Base-by-base conservation (phyloP, 2,329 filamentous ascomycete species). In the Emydomyces testavorans region DNA sequence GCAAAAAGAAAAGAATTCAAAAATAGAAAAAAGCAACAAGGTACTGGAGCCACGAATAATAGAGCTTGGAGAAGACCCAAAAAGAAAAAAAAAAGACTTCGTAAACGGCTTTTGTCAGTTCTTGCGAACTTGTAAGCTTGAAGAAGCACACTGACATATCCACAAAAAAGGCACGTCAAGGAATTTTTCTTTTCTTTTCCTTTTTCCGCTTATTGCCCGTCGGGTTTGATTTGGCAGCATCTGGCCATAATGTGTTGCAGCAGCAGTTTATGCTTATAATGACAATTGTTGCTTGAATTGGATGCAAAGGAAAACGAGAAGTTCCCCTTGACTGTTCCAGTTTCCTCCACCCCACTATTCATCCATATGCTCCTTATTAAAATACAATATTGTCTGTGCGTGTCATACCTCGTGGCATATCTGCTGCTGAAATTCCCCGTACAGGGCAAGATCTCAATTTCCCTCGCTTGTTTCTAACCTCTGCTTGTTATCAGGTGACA, bases 391-490 rank as follows among this genome's bases (percentile, higher is more conserved):
- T 48, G 37, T 35, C 23, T 37, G 46, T 43, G 46, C 39, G 37
- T 48, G 46, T 48, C 29, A 48, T 48, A 42, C 46, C 46, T 48
- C 46, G 46, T 48, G 46, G 46, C 46, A 48, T 48, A 43, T 34
- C 29, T 48, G 46, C 37, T 42, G 29, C 31, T 37, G 38, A 31
- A 43, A 29, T 48, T 32, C 46, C 31, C 37, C 23, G 32, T 29
- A 41, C 28, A 21, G 46, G 39, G 38, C n/a, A 18, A 34, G 20
- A 40, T 48, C 37, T 40, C 46, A 48, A 48, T 43, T 28, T 36
- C 38, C 31, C 23, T 42, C 28, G 45, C 37, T 23, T 20, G 29
- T 48, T 42, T 37, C 32, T 42, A 37, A 28, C 29, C 29, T 48
- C 31, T 37, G 46, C 45, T 16, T 26, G 35, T 40, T 34, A 40